A percentile compares a stretch with the other conserved stretches of the same genome.
phyloP scores from a whole-genome alignment of 2,329 filamentous ascomycete species.

The Cercospora brassicicola region DNA sequence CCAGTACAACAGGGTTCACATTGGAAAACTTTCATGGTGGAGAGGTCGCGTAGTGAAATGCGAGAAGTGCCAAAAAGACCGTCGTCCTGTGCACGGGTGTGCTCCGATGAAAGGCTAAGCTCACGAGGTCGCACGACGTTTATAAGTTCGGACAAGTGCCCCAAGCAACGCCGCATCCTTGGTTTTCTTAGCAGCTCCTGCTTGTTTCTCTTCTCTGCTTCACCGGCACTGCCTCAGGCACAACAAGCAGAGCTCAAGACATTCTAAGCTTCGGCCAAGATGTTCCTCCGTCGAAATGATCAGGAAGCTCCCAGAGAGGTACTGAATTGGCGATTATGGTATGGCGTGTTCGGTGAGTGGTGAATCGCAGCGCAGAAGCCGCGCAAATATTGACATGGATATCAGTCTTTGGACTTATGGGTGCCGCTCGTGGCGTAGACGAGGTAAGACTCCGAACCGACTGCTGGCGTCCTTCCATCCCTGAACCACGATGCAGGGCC shows the following conservation, averaged over 20 bases:
- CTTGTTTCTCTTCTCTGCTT: slow-evolving; percentile 6
- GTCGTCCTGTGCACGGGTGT: neutral
- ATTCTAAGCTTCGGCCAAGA: slow-evolving; percentile 27
- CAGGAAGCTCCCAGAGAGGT: slow-evolving; percentile 65
- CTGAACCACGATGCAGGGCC: slow-evolving; percentile 48
- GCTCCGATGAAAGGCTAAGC: neutral
- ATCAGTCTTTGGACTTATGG: slow-evolving; percentile 56
- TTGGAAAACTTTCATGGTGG: neutral
- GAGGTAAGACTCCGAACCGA: slow-evolving; percentile 45
- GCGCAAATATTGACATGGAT: slow-evolving; percentile 1
- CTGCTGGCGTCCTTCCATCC: neutral
- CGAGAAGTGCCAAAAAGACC: neutral
- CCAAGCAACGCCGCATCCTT: slow-evolving; percentile 9
- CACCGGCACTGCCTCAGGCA: neutral
- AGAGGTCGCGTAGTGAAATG: neutral
- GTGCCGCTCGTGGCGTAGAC: slow-evolving; percentile 74
- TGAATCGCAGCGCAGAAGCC: neutral
- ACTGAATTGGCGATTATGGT: slow-evolving; percentile 78
- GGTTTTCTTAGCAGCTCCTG: slow-evolving; percentile 6
- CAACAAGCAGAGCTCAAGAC: neutral
- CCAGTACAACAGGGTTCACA: neutral
- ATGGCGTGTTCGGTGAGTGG: slow-evolving; percentile 59
- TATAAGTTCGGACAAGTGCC: slow-evolving; percentile 5
- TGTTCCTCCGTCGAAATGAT: slow-evolving; percentile 34
- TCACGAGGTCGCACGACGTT: neutral